Evolutionary conservation across 164 flowering plant species (phyloP).

Genomic region (Stephania yunnanensis): DNA sequence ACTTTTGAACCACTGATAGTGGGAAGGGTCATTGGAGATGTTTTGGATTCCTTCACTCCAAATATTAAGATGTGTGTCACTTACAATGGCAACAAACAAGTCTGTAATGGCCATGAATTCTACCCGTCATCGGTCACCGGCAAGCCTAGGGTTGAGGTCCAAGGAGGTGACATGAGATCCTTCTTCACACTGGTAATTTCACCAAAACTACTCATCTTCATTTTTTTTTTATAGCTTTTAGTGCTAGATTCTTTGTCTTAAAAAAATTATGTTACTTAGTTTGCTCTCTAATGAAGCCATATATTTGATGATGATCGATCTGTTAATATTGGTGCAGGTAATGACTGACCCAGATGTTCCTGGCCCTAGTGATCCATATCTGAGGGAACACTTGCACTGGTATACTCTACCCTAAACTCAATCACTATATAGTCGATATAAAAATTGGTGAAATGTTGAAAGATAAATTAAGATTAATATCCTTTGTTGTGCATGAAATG

Average conservation of each 20-base stretch:
- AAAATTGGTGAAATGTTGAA: too few species aligned
- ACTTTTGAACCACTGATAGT: conserved; percentile 41
- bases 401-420: conserved; percentile 17
- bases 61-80: conserved; percentile 39
- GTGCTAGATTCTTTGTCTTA: background rate
- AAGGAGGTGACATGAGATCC: conserved; percentile 53
- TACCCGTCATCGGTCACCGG: conserved; percentile 40
- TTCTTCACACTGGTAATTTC: conserved; percentile 58
- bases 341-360: conserved; percentile 97
- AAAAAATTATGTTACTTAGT: background rate
- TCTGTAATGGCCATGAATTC: conserved; percentile 57
- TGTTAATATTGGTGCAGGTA: conserved; percentile 33
- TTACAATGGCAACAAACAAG: conserved; percentile 41
- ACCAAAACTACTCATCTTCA: background rate
- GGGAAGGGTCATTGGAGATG: conserved; percentile 57
- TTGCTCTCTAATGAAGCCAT: background rate
- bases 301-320: background rate
- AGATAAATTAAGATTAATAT: too few species aligned
- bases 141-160: conserved; percentile 54
- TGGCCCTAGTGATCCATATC: conserved; percentile 86
- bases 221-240: background rate
- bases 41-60: conserved; percentile 39
- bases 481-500: too few species aligned
- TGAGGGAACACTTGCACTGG: conserved; percentile 89
- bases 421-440: background rate